Evolutionary conservation across 306 rosid genomes (phyloP).

Genomic region (Comarum palustre): DNA sequence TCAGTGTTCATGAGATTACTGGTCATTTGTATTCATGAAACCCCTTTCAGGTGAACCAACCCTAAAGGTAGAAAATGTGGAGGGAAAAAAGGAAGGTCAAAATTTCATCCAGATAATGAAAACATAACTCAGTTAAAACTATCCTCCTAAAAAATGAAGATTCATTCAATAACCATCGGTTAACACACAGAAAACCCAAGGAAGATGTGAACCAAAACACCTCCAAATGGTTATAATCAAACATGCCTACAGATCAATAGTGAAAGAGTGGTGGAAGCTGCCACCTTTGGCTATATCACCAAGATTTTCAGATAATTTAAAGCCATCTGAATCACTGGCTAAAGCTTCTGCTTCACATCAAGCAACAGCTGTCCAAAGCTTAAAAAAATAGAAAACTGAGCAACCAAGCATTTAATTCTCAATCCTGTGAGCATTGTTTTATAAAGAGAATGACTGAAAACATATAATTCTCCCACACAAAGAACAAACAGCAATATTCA

Average conservation of each 20-base stretch:
- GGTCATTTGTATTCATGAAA: not conserved
- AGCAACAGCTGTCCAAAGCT: not conserved
- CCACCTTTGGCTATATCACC: not conserved
- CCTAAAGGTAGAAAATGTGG: not conserved
- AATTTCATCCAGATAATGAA: not conserved
- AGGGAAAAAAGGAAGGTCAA: not conserved
- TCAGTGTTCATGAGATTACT: no score
- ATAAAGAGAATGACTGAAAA: not conserved
- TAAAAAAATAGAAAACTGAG: not conserved
- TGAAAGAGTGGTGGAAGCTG: not conserved
- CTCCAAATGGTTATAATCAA: not conserved
- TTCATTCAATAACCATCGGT: not conserved
- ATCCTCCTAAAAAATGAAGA: not conserved
- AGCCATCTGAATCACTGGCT: not conserved
- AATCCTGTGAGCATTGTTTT: not conserved
- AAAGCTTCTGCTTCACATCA: not conserved
- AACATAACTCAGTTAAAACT: not conserved
- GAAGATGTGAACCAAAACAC: not conserved
- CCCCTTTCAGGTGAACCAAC: not conserved
- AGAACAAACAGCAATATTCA: not conserved
- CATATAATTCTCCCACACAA: not conserved
- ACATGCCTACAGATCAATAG: not conserved
- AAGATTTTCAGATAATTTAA: not conserved
- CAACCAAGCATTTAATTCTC: not conserved
- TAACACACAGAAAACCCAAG: not conserved